Evolutionary conservation across 2,329 filamentous ascomycete genomes (phyloP).

Genomic region (Pyricularia sp.): DNA sequence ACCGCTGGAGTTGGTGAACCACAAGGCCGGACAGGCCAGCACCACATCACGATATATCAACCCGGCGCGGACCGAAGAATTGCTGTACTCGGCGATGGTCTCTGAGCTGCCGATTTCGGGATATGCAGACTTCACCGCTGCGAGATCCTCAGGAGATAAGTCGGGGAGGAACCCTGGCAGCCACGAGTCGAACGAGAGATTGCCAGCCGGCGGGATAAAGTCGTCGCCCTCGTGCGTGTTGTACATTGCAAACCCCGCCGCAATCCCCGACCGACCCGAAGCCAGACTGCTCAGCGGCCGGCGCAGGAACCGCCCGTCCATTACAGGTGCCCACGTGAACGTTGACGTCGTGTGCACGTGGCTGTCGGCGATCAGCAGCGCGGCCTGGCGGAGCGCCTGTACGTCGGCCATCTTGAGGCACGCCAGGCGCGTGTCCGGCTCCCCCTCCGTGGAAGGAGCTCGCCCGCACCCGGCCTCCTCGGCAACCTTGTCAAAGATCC

Average conservation of each 20-base stretch:
- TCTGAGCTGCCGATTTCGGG: slow-evolving; percentile 36
- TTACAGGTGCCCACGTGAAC: slow-evolving; percentile 52
- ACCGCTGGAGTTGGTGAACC: slow-evolving; percentile 37
- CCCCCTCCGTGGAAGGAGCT: neutral
- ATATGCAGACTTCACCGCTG: slow-evolving; percentile 33
- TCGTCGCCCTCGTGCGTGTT: slow-evolving; percentile 56
- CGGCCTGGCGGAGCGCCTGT: slow-evolving; percentile 42
- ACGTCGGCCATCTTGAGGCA: slow-evolving; percentile 47
- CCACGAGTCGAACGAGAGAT: slow-evolving; percentile 41
- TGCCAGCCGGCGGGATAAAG: slow-evolving; percentile 42
- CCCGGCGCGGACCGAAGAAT: slow-evolving; percentile 41
- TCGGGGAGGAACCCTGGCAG: slow-evolving; percentile 42
- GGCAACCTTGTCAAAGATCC: slow-evolving; percentile 36
- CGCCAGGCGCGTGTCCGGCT: slow-evolving; percentile 29
- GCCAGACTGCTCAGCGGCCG: slow-evolving; percentile 29
- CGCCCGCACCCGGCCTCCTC: slow-evolving; percentile 34
- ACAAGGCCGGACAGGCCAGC: slow-evolving; percentile 50
- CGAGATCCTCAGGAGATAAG: slow-evolving; percentile 28
- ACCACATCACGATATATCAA: slow-evolving; percentile 49
- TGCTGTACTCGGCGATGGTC: slow-evolving; percentile 35
- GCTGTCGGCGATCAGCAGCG: slow-evolving; percentile 33
- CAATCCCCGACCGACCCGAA: slow-evolving; percentile 31
- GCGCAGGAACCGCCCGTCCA: slow-evolving; percentile 44
- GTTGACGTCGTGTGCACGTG: slow-evolving; percentile 45
- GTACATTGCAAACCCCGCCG: slow-evolving; percentile 43